phyloP scores from a whole-genome alignment of 2,329 filamentous ascomycete species.

The Niveomyces coronatus region DNA sequence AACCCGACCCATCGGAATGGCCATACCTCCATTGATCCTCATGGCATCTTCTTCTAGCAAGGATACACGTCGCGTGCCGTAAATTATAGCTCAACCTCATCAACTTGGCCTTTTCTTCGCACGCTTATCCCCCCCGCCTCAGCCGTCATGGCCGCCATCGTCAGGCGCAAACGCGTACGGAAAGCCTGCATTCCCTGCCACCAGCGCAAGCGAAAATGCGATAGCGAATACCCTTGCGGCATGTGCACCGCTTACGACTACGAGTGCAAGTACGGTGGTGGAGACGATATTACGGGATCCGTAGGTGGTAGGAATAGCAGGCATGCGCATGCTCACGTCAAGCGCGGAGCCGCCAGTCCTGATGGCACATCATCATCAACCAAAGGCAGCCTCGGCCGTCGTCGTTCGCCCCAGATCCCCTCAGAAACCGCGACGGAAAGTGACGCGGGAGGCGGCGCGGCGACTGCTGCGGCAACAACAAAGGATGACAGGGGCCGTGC shows the following conservation, averaged over 20 bases:
- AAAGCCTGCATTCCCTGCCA: constrained; percentile 17
- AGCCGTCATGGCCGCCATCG: constrained; percentile 3
- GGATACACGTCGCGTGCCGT: no score
- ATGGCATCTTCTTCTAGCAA: no score
- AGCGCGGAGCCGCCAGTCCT: constrained; percentile 2
- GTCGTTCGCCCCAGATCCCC: not conserved
- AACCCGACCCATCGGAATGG: no score
- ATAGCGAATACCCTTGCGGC: constrained; percentile 14
- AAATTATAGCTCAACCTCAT: no score
- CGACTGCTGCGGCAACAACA: not conserved
- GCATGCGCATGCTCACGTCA: no score
- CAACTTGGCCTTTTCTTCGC: no score
- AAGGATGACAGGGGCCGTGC: no score
- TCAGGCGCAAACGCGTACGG: constrained; percentile 14
- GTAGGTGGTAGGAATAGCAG: no score
- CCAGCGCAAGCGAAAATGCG: constrained; percentile 17
- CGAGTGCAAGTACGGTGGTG: constrained; percentile 13
- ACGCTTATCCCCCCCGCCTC: no score
- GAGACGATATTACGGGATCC: constrained; percentile 1
- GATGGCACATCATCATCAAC: not conserved
- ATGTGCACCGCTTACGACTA: constrained; percentile 16
- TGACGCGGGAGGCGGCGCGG: not conserved
- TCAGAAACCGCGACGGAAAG: not conserved
- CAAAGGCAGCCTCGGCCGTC: not conserved
- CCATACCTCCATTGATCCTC: no score